Percentiles rank a stretch among this genome's conserved stretches.
phyloP scores from a whole-genome alignment of 2,329 filamentous ascomycete species.

The Nannizziopsis arthrosporioides region DNA sequence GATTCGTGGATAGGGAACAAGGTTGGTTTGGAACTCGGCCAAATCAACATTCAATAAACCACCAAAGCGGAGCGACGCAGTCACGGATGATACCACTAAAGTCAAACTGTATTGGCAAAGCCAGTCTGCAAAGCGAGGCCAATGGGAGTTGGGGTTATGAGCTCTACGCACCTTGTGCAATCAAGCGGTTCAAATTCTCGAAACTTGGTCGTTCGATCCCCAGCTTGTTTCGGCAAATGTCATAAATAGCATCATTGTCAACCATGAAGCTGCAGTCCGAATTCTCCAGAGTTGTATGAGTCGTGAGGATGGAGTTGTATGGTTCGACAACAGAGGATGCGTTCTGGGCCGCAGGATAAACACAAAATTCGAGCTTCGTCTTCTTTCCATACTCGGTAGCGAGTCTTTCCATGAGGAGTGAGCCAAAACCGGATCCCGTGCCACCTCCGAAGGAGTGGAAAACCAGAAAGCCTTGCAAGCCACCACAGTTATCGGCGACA shows the following conservation, averaged over 20 bases:
- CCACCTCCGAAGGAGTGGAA: slow-evolving; percentile 60
- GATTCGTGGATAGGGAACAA: slow-evolving; percentile 56
- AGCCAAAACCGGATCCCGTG: slow-evolving; percentile 56
- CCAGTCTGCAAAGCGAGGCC: neutral
- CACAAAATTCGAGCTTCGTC: slow-evolving; percentile 55
- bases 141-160: neutral
- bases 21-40: slow-evolving; percentile 58
- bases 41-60: slow-evolving; percentile 57
- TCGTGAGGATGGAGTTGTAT: slow-evolving; percentile 49
- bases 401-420: slow-evolving; percentile 52
- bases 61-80: slow-evolving; percentile 53
- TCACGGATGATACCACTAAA: slow-evolving; percentile 56
- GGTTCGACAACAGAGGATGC: slow-evolving; percentile 58
- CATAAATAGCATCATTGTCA: slow-evolving; percentile 58
- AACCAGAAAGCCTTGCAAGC: slow-evolving; percentile 88
- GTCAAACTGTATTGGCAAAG: slow-evolving; percentile 8
- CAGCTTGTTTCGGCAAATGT: slow-evolving; percentile 54
- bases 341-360: slow-evolving; percentile 54
- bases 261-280: slow-evolving; percentile 58
- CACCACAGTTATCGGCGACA: slow-evolving; percentile 94
- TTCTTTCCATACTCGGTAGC: slow-evolving; percentile 57
- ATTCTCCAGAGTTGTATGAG: slow-evolving; percentile 54
- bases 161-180: slow-evolving; percentile 52
- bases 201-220: slow-evolving; percentile 54
- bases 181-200: slow-evolving; percentile 54